Conservation (phyloP, 495 filamentous ascomycete species). For the Pseudevernia furfuracea region DNA sequence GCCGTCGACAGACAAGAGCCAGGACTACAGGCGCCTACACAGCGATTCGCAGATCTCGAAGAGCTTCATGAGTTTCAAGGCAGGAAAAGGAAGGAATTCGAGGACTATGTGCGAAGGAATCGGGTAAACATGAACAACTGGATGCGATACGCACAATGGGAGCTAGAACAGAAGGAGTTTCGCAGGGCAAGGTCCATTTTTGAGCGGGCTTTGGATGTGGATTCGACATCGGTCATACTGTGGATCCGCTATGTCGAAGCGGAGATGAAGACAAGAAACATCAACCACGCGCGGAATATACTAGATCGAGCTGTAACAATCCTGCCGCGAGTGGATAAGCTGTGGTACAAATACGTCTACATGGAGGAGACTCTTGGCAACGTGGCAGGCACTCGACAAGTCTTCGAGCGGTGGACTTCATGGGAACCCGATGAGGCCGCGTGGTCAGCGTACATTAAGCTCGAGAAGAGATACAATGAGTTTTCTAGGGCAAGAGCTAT, state of each 20-base stretch:
- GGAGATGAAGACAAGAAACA: constrained; percentile 94
- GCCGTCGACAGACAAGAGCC: constrained; percentile 96
- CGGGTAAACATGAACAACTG: constrained; percentile 96
- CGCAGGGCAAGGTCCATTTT: constrained; percentile 93
- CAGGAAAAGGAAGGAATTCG: constrained; percentile 90
- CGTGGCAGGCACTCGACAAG: constrained; percentile 82
- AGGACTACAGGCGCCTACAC: constrained; percentile 78
- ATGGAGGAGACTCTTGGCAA: constrained; percentile 98
- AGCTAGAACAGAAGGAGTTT: constrained; percentile 97
- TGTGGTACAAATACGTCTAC: constrained; percentile 99
- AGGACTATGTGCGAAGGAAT: constrained; percentile 95
- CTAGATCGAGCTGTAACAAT: constrained; percentile 92
- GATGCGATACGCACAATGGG: constrained; percentile 97
- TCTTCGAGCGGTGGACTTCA: constrained; percentile 97
- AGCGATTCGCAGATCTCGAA: constrained; percentile 92
- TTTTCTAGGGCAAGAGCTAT: constrained; percentile 76
- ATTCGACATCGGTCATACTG: constrained; percentile 71
- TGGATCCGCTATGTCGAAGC: constrained; percentile 90
- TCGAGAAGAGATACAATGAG: constrained; percentile 92
- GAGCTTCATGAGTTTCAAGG: constrained; percentile 97
- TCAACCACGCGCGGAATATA: constrained; percentile 93
- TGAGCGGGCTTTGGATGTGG: constrained; percentile 89
- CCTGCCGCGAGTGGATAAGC: constrained; percentile 81
- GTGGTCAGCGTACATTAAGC: constrained; percentile 91
- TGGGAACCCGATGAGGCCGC: constrained; percentile 97